A percentile compares a stretch with the other conserved stretches of the same genome.
Evolutionary conservation across 345 rosid genomes (phyloP).

Genomic region (Laguncularia racemosa): DNA sequence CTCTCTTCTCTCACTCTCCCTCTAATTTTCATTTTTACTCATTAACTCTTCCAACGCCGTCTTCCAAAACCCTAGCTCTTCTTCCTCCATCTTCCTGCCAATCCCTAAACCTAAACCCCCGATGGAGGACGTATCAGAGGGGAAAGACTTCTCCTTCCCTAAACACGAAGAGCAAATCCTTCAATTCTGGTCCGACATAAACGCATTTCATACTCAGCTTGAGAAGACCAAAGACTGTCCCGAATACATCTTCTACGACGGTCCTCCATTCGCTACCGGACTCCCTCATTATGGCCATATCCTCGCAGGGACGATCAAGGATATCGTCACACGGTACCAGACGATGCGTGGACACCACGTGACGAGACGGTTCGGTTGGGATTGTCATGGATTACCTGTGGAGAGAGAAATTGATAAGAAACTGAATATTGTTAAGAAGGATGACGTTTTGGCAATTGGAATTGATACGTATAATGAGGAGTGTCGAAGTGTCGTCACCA

Average conservation of each 20-base stretch:
- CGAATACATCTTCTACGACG: constrained; percentile 89
- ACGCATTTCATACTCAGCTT: constrained; percentile 81
- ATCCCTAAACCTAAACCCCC: too few species aligned
- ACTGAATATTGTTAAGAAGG: constrained; percentile 57
- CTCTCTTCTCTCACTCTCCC: too few species aligned
- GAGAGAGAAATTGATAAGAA: constrained; percentile 83
- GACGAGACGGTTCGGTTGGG: constrained; percentile 97
- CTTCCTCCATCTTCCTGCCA: background rate
- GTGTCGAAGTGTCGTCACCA: constrained; percentile 33
- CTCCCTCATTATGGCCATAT: constrained; percentile 98
- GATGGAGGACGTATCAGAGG: constrained; percentile 94
- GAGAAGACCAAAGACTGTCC: constrained; percentile 49
- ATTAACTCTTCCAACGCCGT: too few species aligned
- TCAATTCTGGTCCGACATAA: constrained; percentile 51
- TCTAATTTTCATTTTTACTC: too few species aligned
- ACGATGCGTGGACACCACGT: constrained; percentile 88
- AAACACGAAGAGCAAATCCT: constrained; percentile 58
- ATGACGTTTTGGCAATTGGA: constrained; percentile 62
- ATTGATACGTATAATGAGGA: constrained; percentile 88
- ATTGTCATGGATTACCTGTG: constrained; percentile 93
- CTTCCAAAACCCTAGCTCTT: background rate
- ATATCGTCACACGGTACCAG: constrained; percentile 85
- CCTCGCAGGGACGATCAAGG: constrained; percentile 96
- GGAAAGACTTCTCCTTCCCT: constrained; percentile 84
- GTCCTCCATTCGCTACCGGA: constrained; percentile 98